Evolutionary conservation across 2,329 filamentous ascomycete genomes (phyloP).

Genomic region (Fonsecaea monophora): DNA sequence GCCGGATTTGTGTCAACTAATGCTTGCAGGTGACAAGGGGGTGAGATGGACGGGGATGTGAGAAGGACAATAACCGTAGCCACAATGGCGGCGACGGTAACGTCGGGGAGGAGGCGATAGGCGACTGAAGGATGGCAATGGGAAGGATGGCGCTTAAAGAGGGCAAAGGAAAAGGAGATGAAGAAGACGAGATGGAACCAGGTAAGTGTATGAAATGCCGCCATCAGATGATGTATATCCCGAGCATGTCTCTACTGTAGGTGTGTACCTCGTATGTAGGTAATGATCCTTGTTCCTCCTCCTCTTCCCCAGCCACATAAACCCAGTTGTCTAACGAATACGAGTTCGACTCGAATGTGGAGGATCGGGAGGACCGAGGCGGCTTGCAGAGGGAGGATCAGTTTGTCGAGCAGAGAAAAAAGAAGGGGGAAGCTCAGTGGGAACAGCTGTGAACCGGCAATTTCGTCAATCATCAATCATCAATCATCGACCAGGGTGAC

Average conservation of each 20-base stretch:
- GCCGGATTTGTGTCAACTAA: slow-evolving; percentile 19
- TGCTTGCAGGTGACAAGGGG: slow-evolving; percentile 4
- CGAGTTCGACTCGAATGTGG: background rate
- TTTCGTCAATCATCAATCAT: background rate
- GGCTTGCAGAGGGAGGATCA: background rate
- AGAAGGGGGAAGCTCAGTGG: background rate
- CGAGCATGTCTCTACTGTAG: no score
- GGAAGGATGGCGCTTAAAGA: background rate
- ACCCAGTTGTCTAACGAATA: background rate
- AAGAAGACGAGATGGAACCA: background rate
- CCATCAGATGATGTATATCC: background rate
- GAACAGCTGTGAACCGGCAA: background rate
- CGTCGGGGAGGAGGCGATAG: background rate
- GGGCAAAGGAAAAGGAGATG: slow-evolving; percentile 1
- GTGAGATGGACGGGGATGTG: background rate
- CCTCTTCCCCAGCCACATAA: background rate
- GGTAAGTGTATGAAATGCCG: background rate
- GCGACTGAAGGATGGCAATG: background rate
- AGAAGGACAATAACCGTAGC: background rate
- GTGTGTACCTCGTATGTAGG: background rate
- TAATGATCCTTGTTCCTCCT: background rate
- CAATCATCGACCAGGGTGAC: slow-evolving; percentile 1
- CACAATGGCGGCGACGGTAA: background rate
- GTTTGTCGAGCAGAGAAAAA: background rate
- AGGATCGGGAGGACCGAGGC: background rate